Conservation (phyloP, 805 yeast species). For the Yarrowia osloensis region DNA sequence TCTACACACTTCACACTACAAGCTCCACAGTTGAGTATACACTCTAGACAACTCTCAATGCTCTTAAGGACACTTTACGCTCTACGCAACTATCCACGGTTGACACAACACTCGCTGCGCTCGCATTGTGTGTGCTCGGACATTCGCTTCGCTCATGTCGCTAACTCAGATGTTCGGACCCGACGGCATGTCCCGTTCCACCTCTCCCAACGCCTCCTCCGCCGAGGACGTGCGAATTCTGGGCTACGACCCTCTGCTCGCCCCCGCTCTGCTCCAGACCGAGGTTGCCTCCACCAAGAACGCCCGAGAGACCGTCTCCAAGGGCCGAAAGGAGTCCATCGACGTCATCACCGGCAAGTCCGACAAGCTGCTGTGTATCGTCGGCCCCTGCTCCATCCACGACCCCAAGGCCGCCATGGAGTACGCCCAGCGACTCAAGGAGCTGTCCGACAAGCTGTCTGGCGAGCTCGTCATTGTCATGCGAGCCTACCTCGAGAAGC, state of each 20-base stretch:
- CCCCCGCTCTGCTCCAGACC: conserved; percentile 87
- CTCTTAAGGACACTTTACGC: no score
- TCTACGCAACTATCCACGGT: no score
- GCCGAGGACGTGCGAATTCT: conserved; percentile 59
- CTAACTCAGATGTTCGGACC: conserved; percentile 42
- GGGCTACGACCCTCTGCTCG: conserved; percentile 91
- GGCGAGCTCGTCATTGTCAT: conserved; percentile 81
- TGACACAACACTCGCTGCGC: no score
- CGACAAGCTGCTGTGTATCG: conserved; percentile 83
- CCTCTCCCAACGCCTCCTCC: conserved; percentile 59
- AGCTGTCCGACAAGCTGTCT: conserved; percentile 66
- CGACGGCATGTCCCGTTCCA: conserved; percentile 41
- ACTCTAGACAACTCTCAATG: no score
- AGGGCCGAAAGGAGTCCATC: conserved; percentile 78
- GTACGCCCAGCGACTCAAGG: conserved; percentile 70
- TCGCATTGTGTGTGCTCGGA: background rate
- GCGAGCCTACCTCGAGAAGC: conserved; percentile 98
- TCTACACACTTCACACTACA: no score
- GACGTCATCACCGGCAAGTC: conserved; percentile 71
- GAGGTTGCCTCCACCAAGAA: conserved; percentile 69
- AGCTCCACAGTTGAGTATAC: no score
- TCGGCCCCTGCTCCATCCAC: conserved; percentile 97
- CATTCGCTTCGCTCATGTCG: background rate
- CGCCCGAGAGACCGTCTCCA: conserved; percentile 63
- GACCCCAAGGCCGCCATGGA: conserved; percentile 88